Evolutionary conservation across 2,329 filamentous ascomycete species (phyloP), one percentile per base, ranked within the genome.

Genomic region (Verticillium longisporum): DNA sequence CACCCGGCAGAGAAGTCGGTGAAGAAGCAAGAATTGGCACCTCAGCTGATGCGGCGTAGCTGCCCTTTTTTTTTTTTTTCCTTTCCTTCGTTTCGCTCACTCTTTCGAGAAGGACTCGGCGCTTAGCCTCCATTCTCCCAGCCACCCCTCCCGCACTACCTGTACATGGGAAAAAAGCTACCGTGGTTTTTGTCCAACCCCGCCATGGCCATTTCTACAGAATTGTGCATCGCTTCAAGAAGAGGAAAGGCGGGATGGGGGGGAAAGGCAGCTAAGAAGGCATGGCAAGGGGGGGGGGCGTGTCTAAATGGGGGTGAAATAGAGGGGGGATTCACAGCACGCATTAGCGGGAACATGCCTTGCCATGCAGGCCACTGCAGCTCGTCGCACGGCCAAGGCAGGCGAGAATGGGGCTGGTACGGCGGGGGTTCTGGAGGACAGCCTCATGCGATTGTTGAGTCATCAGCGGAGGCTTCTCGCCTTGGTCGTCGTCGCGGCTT

Each of bases 341-440:
- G 61, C 59, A 63, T 62, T 64, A 63, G 61, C 57, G 61, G 61
- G 59, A 60, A 59, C 59, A 45, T 55, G 61, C 63, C 61, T 58
- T 55, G 56, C 58, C 63, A n/a, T 50, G 45, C 45, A 50, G 45
- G n/a, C 38, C 61, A 57, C 55, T 63, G 61, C 63, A 59, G 59
- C 62, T 61, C 45, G 63, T 64, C 63, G 57, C 59, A 64, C 50
- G 57, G 57, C 59, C 59, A 64, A 61, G 55, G 10, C 45, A 18
- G 21, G 34, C 13, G 6, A n/a, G 45, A 26, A 50, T 50, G 45
- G 45, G 10, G 45, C 45, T 50, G 9, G 7, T 36, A 36, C 45
- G 45, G 26, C 26, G 26, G 26, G 45, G 45, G 18, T 18, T 26
- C 26, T 26, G 26, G 4, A 13, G 45, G 45, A 50, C 7, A 50